A percentile compares a stretch with the other conserved stretches of the same genome.
These are phyloP conservation scores for Cydonia oblonga DNA, from an alignment of 331 rosid species.

Conservation along the genomic window DNA sequence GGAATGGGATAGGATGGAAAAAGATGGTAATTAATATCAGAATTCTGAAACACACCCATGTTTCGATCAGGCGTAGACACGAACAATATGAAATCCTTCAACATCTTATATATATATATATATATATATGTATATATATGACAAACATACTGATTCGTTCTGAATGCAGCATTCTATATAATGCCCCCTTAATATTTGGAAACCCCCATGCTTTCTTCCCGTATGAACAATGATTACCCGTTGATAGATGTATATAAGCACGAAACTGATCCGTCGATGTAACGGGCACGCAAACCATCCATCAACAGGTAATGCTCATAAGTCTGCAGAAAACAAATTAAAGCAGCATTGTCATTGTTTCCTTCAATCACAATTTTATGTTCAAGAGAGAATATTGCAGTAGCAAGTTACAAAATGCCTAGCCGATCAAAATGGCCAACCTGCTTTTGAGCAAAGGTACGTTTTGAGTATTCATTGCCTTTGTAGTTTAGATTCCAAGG, in stretches of 20 bases:
- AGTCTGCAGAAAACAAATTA: background rate
- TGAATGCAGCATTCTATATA: background rate
- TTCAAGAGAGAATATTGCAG: no score
- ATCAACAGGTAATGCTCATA: background rate
- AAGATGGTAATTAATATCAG: background rate
- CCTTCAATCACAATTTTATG: background rate
- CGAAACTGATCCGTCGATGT: background rate
- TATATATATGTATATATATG: no score
- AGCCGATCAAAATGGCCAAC: background rate
- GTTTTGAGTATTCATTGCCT: background rate
- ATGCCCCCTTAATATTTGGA: background rate
- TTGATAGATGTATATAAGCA: background rate
- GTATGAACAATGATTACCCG: background rate
- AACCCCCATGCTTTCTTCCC: background rate
- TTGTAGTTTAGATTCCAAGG: constrained; percentile 21
- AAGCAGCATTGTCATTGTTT: background rate
- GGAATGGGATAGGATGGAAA: background rate
- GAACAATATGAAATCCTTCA: background rate
- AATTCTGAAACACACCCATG: background rate
- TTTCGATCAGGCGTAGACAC: background rate
- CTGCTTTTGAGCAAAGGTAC: background rate
- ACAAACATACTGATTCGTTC: background rate
- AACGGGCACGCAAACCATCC: background rate
- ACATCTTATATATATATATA: background rate
- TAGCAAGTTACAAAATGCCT: no score